A percentile compares a stretch with the other conserved stretches of the same genome.
Evolutionary conservation across 106 monocot species (phyloP).

Genomic region (Acanthochlamys bracteata): DNA sequence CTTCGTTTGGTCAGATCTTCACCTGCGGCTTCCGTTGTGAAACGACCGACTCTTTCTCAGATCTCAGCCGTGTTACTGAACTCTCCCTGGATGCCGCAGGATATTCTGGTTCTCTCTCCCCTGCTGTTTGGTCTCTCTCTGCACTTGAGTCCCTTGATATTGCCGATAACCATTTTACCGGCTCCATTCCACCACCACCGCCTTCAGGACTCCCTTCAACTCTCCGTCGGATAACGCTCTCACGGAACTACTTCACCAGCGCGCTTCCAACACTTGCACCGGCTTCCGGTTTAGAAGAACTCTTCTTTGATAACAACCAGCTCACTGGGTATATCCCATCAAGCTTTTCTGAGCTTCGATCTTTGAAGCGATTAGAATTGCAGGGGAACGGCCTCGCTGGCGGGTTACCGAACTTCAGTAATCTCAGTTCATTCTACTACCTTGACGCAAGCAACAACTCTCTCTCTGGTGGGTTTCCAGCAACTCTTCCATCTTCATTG

Average conservation of each 20-base stretch:
- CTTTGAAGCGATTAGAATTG: constrained; percentile 37
- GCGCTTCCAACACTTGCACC: constrained; percentile 22
- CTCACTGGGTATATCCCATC: constrained; percentile 28
- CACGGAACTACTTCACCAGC: constrained; percentile 60
- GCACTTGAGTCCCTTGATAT: constrained; percentile 42
- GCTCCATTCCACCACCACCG: constrained; percentile 30
- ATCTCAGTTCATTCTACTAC: constrained; percentile 18
- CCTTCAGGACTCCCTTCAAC: constrained; percentile 4
- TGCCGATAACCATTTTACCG: constrained; percentile 47
- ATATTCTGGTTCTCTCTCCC: constrained; percentile 42
- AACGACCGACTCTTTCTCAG: constrained; percentile 12
- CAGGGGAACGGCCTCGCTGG: constrained; percentile 51
- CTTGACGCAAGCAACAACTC: constrained; percentile 55
- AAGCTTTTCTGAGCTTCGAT: not conserved
- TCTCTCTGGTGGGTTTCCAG: constrained; percentile 22
- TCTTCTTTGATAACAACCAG: constrained; percentile 41
- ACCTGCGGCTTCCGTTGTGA: constrained; percentile 78
- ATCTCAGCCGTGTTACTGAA: constrained; percentile 45
- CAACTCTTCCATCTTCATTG: constrained; percentile 29
- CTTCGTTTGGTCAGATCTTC: constrained; percentile 38
- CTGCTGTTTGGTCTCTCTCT: constrained; percentile 40
- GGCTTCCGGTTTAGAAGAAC: constrained; percentile 25
- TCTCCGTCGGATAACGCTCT: constrained; percentile 53
- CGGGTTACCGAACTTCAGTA: constrained; percentile 24
- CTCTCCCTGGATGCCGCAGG: constrained; percentile 53